Percentiles rank a stretch among this genome's conserved stretches.
Conservation (phyloP, 148 eudicot genomes). For the Suaeda aralocaspica region DNA sequence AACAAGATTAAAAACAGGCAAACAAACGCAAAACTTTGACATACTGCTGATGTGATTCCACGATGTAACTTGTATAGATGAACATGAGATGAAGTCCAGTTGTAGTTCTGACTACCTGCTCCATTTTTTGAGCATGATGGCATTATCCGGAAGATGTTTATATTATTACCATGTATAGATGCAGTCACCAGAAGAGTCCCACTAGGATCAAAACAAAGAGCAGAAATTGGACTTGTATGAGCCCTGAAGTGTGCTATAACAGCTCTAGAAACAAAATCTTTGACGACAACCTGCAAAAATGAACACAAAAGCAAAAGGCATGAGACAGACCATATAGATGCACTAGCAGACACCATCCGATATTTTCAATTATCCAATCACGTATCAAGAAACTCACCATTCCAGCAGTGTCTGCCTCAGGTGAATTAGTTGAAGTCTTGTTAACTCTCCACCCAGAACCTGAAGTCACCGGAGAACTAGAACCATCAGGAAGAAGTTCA, state of each 20-base stretch:
- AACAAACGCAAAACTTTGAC: conserved; percentile 24
- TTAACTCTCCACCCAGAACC: conserved; percentile 61
- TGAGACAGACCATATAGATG: too few relatives aligned
- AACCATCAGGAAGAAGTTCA: conserved; percentile 78
- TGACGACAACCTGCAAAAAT: conserved; percentile 69
- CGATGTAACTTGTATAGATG: conserved; percentile 96
- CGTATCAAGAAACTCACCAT: conserved; percentile 44
- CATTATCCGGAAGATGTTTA: conserved; percentile 83
- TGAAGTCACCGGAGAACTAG: conserved; percentile 59
- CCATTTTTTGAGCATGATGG: conserved; percentile 60
- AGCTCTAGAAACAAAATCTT: conserved; percentile 78
- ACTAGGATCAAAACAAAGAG: conserved; percentile 95
- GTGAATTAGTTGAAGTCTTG: conserved; percentile 48
- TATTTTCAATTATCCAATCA: background rate
- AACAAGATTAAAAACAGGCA: too few relatives aligned
- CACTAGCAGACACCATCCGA: conserved; percentile 2
- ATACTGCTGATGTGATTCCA: conserved; percentile 87
- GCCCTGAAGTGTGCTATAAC: conserved; percentile 92
- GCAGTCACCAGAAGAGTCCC: conserved; percentile 97
- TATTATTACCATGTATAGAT: conserved; percentile 85
- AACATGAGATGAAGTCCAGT: conserved; percentile 74
- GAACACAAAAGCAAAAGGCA: conserved; percentile 9
- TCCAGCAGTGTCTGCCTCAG: conserved; percentile 73
- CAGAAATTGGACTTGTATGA: conserved; percentile 90
- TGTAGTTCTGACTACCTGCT: conserved; percentile 51